Evolutionary conservation across 345 rosid species (phyloP).

Genomic region (Aethionema arabicum): DNA sequence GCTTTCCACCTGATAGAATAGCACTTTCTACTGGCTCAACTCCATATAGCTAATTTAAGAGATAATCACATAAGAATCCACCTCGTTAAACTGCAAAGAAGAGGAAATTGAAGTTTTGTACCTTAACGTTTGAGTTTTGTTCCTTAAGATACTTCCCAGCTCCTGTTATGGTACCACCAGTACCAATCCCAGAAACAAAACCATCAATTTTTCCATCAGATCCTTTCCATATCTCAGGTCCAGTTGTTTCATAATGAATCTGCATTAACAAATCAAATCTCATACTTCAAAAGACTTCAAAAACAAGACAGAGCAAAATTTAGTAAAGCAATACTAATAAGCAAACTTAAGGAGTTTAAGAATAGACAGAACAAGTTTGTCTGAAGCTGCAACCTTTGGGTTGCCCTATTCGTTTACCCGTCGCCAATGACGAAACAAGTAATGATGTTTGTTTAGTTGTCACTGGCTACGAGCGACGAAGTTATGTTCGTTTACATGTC

Average conservation of each 20-base stretch:
- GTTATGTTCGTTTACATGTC: too few species aligned
- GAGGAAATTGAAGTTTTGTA: constrained; percentile 28
- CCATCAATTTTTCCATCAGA: constrained; percentile 80
- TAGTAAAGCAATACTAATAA: background rate
- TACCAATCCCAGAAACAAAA: constrained; percentile 88
- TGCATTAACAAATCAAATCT: constrained; percentile 21
- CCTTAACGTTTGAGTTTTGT: constrained; percentile 73
- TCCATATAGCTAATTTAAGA: constrained; percentile 58
- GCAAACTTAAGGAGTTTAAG: constrained; percentile 9
- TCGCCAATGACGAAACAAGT: too few species aligned
- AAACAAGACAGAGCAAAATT: background rate
- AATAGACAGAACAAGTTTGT: background rate
- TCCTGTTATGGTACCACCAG: constrained; percentile 95
- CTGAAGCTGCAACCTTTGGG: too few species aligned
- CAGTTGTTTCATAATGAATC: constrained; percentile 92
- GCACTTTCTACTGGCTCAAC: constrained; percentile 88
- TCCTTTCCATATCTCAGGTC: constrained; percentile 93
- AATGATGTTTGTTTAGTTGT: too few species aligned
- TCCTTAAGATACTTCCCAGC: constrained; percentile 83
- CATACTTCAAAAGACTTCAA: constrained; percentile 3
- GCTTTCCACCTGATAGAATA: constrained; percentile 78
- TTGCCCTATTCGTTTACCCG: too few species aligned
- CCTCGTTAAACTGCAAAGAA: background rate
- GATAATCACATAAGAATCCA: constrained; percentile 24
- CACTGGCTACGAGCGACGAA: too few species aligned